Conservation (phyloP, 331 rosid species). For the Acacia concinna region DNA sequence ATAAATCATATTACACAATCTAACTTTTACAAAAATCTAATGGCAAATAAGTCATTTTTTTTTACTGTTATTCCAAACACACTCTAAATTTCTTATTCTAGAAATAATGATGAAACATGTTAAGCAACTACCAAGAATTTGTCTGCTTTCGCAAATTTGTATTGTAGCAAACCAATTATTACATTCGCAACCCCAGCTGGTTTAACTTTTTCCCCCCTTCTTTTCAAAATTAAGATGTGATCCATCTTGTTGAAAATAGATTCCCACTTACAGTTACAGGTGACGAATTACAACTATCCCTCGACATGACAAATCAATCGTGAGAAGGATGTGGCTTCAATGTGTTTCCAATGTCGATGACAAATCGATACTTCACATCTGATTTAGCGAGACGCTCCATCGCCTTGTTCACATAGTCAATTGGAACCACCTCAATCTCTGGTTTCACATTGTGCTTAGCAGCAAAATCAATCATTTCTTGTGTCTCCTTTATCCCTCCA, state of each 20-base stretch:
- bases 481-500: constrained; percentile 57
- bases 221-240: too few species aligned
- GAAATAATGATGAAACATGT: neutral
- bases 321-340: constrained; percentile 10
- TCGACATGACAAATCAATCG: too few species aligned
- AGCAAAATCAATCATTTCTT: constrained; percentile 50
- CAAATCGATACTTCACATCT: constrained; percentile 50
- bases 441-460: constrained; percentile 46
- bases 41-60: too few species aligned
- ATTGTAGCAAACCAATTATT: neutral
- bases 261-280: too few species aligned
- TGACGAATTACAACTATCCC: neutral
- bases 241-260: neutral
- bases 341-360: constrained; percentile 47
- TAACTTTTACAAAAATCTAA: too few species aligned
- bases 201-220: neutral
- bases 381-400: constrained; percentile 41
- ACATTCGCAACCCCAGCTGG: neutral
- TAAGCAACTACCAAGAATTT: neutral
- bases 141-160: neutral
- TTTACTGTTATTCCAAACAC: too few species aligned
- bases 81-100: too few species aligned
- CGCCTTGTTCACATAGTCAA: constrained; percentile 51
- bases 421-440: constrained; percentile 47
- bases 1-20: too few species aligned